Conservation (phyloP, 495 filamentous ascomycete genomes). For the Penicillium canescens region DNA sequence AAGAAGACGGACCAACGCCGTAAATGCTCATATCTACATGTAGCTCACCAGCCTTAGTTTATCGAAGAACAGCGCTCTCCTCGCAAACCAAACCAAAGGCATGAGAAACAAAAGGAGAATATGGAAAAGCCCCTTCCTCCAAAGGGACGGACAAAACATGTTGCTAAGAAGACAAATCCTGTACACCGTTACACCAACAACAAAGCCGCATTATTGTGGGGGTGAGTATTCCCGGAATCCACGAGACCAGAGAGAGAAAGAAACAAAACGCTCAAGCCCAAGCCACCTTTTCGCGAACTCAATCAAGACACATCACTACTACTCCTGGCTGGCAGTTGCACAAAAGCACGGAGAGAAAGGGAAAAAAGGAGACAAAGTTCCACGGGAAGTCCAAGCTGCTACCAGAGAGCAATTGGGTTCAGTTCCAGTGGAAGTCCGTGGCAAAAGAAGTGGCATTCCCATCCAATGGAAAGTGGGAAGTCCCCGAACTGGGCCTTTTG, state of each 20-base stretch:
- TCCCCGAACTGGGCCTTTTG: slow-evolving; percentile 9
- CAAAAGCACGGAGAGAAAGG: slow-evolving; percentile 21
- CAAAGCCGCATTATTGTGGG: slow-evolving; percentile 14
- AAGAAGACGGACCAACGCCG: slow-evolving; percentile 35
- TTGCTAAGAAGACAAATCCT: slow-evolving; percentile 29
- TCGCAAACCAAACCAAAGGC: slow-evolving; percentile 25
- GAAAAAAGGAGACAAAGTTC: slow-evolving; percentile 17
- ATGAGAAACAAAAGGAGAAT: slow-evolving; percentile 21
- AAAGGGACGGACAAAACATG: slow-evolving; percentile 3
- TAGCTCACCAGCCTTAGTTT: slow-evolving; percentile 41
- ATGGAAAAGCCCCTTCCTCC: slow-evolving; percentile 14
- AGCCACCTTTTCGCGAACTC: slow-evolving; percentile 34
- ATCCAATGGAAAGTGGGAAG: slow-evolving; percentile 15
- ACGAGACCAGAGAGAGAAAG: slow-evolving; percentile 21
- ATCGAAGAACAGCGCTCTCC: slow-evolving; percentile 38
- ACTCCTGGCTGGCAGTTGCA: slow-evolving; percentile 30
- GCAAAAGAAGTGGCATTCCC: slow-evolving; percentile 15
- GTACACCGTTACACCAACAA: slow-evolving; percentile 31
- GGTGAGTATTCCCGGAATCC: slow-evolving; percentile 21
- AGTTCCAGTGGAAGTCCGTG: slow-evolving; percentile 16
- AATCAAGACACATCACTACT: slow-evolving; percentile 27
- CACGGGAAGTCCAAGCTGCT: slow-evolving; percentile 7
- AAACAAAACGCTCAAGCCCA: slow-evolving; percentile 28
- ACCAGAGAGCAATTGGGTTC: background rate
- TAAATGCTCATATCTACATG: slow-evolving; percentile 53